Evolutionary conservation across 768 basidiomycete genomes (phyloP), one percentile per base, ranked within the genome.

Genomic region (Leccinum fibrillosum): DNA sequence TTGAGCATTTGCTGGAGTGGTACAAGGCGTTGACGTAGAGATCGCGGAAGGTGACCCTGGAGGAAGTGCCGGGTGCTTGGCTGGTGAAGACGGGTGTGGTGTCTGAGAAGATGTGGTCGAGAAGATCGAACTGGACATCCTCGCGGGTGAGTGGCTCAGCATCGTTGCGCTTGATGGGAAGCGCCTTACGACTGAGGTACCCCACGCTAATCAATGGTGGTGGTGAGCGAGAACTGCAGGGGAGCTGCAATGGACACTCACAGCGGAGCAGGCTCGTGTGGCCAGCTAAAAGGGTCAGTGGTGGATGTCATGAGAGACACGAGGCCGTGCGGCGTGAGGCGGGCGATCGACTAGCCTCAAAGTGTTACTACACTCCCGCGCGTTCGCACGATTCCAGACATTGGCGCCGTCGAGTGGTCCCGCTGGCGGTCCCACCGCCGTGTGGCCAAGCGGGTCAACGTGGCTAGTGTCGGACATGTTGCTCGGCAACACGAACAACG

Each of bases 51-150:
- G 85, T 84, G 72, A 90, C 78, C 72, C 81, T 84, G 37, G 74
- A 66, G 26, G 77, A 67, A 3, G 77, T 72, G 57, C 77, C 78
- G 34, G 81, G 79, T 7, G 74, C 74, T 59, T 88, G 84, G 65
- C 82, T 81, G 58, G 90, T 89, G 74, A 94, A 96, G 62, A 85
- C 87, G 52, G 78, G 72, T 12, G 78, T 82, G 49, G 74, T 74
- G 72, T 94, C 83, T 61, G 80, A 78, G 74, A 96, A 96, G 68
- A 95, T 85, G 74, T 83, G 79, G 65, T 86, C 70, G 56, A 96
- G 84, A 50, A 94, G 81, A 76, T 94, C 90, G 73, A 83, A 92
- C 75, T 94, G 91, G 53, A 94, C 84, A 73, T 94, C 92, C 70
- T 86, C 83, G 47, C 92, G 84, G 23, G 87, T 87, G 62, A 94